Conservation (phyloP, 2,329 filamentous ascomycete species). For the Neonectria magnoliae region DNA sequence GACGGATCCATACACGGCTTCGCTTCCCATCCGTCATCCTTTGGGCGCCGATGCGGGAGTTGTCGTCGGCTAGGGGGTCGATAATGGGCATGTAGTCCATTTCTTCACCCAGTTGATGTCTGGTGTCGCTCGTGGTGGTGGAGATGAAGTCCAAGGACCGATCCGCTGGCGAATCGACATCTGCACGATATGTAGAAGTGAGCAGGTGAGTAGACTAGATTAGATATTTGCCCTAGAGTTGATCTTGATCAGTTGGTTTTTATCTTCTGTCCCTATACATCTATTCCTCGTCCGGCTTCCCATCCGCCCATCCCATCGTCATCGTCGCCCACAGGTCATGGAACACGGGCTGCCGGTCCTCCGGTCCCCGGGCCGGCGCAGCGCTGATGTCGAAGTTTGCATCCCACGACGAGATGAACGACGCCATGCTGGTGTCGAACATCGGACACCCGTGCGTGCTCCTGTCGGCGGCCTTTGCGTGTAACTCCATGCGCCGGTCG, state of each 20-base stretch:
- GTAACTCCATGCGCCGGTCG: constrained; percentile 50
- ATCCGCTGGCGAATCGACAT: no score
- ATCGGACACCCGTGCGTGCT: constrained; percentile 57
- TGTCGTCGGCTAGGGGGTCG: no score
- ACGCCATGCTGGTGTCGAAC: constrained; percentile 61
- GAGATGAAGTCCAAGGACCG: no score
- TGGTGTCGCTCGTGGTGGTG: no score
- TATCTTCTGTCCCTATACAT: neutral
- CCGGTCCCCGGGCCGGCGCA: constrained; percentile 11
- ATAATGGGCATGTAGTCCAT: no score
- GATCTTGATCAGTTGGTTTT: neutral
- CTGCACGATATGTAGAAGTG: no score
- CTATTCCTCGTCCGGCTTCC: constrained; percentile 17
- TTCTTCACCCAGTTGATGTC: no score
- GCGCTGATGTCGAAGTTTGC: constrained; percentile 44
- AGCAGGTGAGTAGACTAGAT: no score
- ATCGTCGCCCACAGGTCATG: constrained; percentile 61
- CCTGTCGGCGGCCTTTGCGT: constrained; percentile 26
- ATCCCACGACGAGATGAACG: constrained; percentile 58
- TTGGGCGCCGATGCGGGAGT: no score
- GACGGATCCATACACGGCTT: no score
- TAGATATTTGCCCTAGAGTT: neutral
- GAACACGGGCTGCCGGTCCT: constrained; percentile 43
- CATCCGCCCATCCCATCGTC: constrained; percentile 56
- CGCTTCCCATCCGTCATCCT: no score